phyloP scores from a whole-genome alignment of 2,329 filamentous ascomycete genomes.

The Thermochaetoides dissita region DNA sequence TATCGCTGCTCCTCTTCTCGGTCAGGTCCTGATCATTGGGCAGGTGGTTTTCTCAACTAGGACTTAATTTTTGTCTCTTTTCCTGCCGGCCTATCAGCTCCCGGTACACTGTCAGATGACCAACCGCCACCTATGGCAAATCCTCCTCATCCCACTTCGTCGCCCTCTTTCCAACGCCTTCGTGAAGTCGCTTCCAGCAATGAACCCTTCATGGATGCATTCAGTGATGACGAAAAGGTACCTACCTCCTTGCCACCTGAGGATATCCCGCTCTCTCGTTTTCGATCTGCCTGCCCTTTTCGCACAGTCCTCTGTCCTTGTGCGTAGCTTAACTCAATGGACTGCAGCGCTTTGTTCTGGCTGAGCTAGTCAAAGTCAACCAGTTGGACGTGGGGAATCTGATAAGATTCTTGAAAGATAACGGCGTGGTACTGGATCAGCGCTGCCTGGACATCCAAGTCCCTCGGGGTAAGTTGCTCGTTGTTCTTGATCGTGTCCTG shows the following conservation, averaged over 20 bases:
- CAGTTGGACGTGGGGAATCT: slow-evolving; percentile 32
- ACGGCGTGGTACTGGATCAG: slow-evolving; percentile 18
- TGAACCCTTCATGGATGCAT: slow-evolving; percentile 25
- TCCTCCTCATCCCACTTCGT: slow-evolving; percentile 10
- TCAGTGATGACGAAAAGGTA: slow-evolving; percentile 41
- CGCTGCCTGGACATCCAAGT: slow-evolving; percentile 19
- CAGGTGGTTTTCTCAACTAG: no score
- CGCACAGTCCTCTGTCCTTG: neutral
- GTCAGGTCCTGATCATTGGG: no score
- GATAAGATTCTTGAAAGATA: slow-evolving; percentile 30
- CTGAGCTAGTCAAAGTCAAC: slow-evolving; percentile 45
- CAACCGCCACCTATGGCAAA: slow-evolving; percentile 9
- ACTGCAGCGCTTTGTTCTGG: slow-evolving; percentile 40
- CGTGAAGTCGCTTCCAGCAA: slow-evolving; percentile 17
- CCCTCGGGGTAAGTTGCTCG: slow-evolving; percentile 19
- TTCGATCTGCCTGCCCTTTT: slow-evolving; percentile 2
- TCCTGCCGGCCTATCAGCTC: slow-evolving; percentile 10
- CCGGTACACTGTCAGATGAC: slow-evolving; percentile 15
- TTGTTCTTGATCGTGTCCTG: no score
- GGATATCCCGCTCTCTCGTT: no score
- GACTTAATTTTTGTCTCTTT: neutral
- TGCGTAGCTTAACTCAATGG: slow-evolving; percentile 4
- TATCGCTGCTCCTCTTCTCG: slow-evolving; percentile 5
- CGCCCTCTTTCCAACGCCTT: slow-evolving; percentile 8
- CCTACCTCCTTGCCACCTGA: slow-evolving; percentile 10